These are phyloP conservation scores for Dissophora ornata DNA, from an alignment of 192 early-diverging fungal species.

Conservation along the genomic window DNA sequence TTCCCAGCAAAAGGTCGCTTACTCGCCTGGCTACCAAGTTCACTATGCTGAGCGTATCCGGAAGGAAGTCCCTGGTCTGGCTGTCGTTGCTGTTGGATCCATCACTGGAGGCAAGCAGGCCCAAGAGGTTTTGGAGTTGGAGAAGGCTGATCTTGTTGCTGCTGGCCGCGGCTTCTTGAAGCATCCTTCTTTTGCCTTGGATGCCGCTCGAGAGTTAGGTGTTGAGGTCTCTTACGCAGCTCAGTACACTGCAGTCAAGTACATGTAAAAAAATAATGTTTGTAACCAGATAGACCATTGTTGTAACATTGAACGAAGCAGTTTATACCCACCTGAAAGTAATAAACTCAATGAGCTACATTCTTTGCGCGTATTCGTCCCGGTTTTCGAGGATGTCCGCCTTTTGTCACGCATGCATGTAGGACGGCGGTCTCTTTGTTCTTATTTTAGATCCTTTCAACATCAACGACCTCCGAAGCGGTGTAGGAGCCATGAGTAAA, in stretches of 20 bases:
- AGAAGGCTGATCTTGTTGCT: constrained; percentile 80
- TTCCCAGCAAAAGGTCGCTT: constrained; percentile 61
- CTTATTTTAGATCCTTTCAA: too few relatives aligned
- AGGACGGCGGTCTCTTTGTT: too few relatives aligned
- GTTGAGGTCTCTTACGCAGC: constrained; percentile 67
- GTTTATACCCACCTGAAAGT: too few relatives aligned
- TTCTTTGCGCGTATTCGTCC: too few relatives aligned
- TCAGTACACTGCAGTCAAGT: constrained; percentile 64
- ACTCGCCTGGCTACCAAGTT: constrained; percentile 73
- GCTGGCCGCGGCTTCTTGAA: constrained; percentile 79
- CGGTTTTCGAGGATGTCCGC: too few relatives aligned
- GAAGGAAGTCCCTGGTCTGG: constrained; percentile 65
- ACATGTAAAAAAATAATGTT: background rate
- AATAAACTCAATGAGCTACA: too few relatives aligned
- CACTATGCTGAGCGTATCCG: constrained; percentile 75
- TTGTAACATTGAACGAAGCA: too few relatives aligned
- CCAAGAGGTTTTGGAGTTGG: constrained; percentile 70
- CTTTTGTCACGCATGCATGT: too few relatives aligned
- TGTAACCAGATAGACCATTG: too few relatives aligned
- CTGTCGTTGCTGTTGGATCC: constrained; percentile 75
- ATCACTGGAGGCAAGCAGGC: constrained; percentile 80
- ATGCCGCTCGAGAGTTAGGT: constrained; percentile 74
- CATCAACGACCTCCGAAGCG: too few relatives aligned
- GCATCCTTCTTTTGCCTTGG: constrained; percentile 72
- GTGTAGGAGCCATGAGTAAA: too few relatives aligned